A percentile compares a stretch with the other conserved stretches of the same genome.
phyloP scores from a whole-genome alignment of 306 rosid genomes.

The Myrica gale region DNA sequence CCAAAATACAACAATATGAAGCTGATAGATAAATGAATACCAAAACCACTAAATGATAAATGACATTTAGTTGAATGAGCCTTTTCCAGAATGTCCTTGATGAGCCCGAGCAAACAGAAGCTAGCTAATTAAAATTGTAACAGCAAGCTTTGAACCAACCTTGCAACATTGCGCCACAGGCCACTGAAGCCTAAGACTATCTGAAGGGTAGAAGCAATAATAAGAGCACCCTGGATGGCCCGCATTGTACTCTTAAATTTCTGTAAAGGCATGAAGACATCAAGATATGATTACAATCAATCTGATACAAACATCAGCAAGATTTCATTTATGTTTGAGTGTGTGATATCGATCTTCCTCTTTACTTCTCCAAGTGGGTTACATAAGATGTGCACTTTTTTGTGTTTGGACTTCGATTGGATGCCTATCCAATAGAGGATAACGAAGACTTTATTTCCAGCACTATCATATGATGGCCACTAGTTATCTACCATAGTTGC shows the following conservation, averaged over 20 bases:
- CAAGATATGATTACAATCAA: slow-evolving; percentile 32
- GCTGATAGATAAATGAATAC: background rate
- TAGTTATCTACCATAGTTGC: slow-evolving; percentile 8
- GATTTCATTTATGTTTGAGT: slow-evolving; percentile 6
- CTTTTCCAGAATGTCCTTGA: slow-evolving; percentile 12
- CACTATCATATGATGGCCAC: slow-evolving; percentile 1
- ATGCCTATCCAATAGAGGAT: background rate
- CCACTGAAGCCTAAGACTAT: slow-evolving; percentile 98
- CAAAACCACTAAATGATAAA: slow-evolving; percentile 8
- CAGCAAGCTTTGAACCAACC: slow-evolving; percentile 48
- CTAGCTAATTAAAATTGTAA: slow-evolving; percentile 9
- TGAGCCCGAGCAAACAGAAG: slow-evolving; percentile 11
- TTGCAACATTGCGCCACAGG: slow-evolving; percentile 98
- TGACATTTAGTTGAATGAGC: slow-evolving; percentile 12
- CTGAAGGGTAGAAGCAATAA: slow-evolving; percentile 97
- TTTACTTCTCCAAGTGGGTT: background rate
- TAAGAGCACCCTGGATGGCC: slow-evolving; percentile 92
- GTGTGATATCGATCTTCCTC: background rate
- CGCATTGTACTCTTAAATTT: slow-evolving; percentile 90
- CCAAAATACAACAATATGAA: slow-evolving; percentile 9
- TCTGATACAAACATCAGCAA: slow-evolving; percentile 21
- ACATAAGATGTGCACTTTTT: background rate
- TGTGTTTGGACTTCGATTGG: background rate
- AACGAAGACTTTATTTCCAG: slow-evolving; percentile 5
- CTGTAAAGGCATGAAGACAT: slow-evolving; percentile 46